phyloP scores from a whole-genome alignment of 257 asterid species.

The Paulownia fortunei region DNA sequence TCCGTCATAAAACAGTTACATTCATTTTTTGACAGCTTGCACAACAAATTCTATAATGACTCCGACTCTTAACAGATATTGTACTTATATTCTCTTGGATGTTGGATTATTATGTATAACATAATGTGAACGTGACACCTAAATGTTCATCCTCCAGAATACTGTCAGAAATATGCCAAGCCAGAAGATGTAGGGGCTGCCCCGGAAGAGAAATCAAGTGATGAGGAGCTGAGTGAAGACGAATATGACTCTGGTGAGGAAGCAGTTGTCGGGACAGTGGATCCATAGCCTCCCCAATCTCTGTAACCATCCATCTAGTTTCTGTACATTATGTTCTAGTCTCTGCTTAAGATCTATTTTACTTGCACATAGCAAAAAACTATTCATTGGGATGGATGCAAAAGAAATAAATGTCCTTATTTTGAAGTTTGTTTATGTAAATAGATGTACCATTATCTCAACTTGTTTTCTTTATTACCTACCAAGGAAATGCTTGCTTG shows the following conservation, averaged over 20 bases:
- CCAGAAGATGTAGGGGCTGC: conserved; percentile 83
- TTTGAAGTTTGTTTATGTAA: conserved; percentile 38
- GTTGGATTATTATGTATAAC: not conserved
- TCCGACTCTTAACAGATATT: not conserved
- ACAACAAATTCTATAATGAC: not conserved
- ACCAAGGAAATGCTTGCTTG: conserved; percentile 5
- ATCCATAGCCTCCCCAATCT: conserved; percentile 51
- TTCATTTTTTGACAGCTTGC: not conserved
- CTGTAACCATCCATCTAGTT: conserved; percentile 23
- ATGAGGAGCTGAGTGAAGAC: conserved; percentile 80
- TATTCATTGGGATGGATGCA: conserved; percentile 54
- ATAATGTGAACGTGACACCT: not conserved
- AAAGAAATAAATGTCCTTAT: conserved; percentile 28
- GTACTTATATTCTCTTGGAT: conserved; percentile 6
- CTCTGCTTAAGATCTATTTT: conserved; percentile 33
- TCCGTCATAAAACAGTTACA: not conserved
- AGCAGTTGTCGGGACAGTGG: conserved; percentile 68
- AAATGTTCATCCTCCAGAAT: conserved; percentile 54
- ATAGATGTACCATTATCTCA: conserved; percentile 36
- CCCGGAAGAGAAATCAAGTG: conserved; percentile 75
- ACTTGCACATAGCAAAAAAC: conserved; percentile 36
- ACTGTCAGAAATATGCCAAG: conserved; percentile 87
- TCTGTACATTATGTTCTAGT: conserved; percentile 47
- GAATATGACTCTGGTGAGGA: conserved; percentile 80
- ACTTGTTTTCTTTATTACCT: not conserved